Conservation (phyloP, 164 flowering plant genomes). For the Magnolia sinica region DNA sequence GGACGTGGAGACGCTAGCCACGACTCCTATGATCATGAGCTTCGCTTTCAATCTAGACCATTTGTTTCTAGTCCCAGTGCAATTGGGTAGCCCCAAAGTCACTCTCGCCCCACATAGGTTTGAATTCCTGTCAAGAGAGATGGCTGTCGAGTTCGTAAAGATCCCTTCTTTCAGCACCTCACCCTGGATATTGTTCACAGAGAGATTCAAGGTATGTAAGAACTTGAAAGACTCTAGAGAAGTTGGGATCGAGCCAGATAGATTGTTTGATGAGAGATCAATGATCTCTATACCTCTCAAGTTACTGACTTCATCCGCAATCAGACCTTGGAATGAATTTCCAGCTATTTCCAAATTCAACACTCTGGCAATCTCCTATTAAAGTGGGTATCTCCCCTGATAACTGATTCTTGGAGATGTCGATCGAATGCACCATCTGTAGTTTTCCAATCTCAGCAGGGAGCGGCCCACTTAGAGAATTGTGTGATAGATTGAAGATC, state of each 20-base stretch:
- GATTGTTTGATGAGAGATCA: slow-evolving; percentile 12
- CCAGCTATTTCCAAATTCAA: background rate
- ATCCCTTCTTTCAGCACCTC: slow-evolving; percentile 16
- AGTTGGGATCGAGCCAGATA: slow-evolving; percentile 7
- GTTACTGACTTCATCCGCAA: background rate
- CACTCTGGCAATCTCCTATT: background rate
- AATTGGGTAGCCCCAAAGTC: slow-evolving; percentile 2
- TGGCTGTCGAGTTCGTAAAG: slow-evolving; percentile 4
- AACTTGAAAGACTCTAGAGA: background rate
- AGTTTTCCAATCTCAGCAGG: slow-evolving; percentile 5
- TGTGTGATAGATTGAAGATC: slow-evolving; percentile 6
- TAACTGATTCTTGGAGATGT: background rate
- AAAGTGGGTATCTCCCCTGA: background rate
- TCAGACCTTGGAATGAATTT: slow-evolving; percentile 12
- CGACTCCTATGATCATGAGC: background rate
- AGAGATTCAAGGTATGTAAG: slow-evolving; percentile 5
- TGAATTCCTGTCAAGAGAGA: background rate
- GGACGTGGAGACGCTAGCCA: background rate
- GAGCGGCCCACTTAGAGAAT: slow-evolving; percentile 6
- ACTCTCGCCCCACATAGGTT: background rate
- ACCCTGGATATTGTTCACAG: slow-evolving; percentile 21
- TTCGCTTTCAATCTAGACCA: background rate
- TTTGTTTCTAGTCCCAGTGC: background rate
- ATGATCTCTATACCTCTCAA: slow-evolving; percentile 8
- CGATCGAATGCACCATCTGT: background rate